These are phyloP conservation scores for Colletotrichum cereale DNA, from an alignment of 2,329 filamentous ascomycete genomes.

Conservation along the genomic window DNA sequence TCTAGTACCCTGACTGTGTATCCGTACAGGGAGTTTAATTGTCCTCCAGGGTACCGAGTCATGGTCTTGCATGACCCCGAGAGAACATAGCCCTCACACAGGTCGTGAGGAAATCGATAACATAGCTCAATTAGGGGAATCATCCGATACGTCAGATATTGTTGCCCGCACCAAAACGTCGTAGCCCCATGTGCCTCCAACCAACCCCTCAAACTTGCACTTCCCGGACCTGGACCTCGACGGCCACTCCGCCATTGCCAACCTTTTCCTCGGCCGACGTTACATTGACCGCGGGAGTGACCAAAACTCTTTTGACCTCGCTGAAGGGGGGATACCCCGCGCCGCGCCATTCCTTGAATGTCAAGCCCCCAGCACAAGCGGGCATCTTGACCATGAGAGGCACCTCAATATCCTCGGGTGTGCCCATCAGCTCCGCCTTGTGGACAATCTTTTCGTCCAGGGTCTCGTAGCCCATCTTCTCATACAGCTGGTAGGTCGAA, in stretches of 20 bases:
- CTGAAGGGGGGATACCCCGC: constrained; percentile 37
- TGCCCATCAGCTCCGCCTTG: constrained; percentile 51
- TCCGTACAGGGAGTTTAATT: background rate
- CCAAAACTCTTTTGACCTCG: constrained; percentile 26
- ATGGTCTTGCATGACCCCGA: background rate
- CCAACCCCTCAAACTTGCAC: constrained; percentile 13
- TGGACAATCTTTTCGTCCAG: constrained; percentile 56
- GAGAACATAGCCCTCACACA: background rate
- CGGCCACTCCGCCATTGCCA: background rate
- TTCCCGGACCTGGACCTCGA: constrained; percentile 34
- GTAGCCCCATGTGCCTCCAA: background rate
- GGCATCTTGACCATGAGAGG: constrained; percentile 59
- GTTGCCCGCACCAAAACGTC: constrained; percentile 19
- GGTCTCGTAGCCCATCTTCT: constrained; percentile 59
- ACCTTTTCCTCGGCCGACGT: constrained; percentile 8
- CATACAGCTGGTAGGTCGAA: constrained; percentile 57
- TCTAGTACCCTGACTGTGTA: background rate
- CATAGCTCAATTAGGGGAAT: constrained; percentile 7
- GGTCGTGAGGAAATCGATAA: background rate
- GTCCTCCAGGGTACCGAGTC: constrained; percentile 12
- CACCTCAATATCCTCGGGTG: constrained; percentile 52
- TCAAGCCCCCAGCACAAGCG: constrained; percentile 47
- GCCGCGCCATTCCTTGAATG: constrained; percentile 51
- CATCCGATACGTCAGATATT: background rate
- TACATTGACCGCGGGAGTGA: background rate